phyloP scores from a whole-genome alignment of 331 rosid species.

The Pyrus hybrid region DNA sequence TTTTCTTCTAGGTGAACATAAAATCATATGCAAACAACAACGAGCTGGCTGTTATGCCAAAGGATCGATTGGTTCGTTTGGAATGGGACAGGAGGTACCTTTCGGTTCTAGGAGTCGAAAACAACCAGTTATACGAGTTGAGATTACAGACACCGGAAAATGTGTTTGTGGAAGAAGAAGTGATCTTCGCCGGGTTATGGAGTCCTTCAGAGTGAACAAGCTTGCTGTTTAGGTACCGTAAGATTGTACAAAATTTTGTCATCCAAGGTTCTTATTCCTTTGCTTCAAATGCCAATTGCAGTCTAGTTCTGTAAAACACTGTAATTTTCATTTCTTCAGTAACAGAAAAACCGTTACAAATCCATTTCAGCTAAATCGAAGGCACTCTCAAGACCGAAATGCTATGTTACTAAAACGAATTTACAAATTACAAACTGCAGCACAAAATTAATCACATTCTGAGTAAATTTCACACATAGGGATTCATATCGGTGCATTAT shows the following conservation, averaged over 20 bases:
- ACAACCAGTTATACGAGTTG: conserved; percentile 72
- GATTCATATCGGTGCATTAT: background rate
- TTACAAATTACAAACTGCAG: conserved; percentile 2
- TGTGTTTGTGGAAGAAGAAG: conserved; percentile 67
- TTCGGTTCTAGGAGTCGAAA: conserved; percentile 93
- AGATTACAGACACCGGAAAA: conserved; percentile 87
- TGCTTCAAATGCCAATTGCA: background rate
- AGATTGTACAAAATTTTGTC: background rate
- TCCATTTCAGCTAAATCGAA: background rate
- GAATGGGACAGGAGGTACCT: conserved; percentile 92
- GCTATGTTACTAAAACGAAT: background rate
- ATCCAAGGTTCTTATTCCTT: background rate
- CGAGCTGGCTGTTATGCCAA: conserved; percentile 91
- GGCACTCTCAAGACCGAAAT: background rate
- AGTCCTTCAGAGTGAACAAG: conserved; percentile 85
- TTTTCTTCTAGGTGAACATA: conserved; percentile 74
- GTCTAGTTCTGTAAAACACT: background rate
- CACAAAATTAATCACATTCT: background rate
- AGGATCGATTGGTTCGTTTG: conserved; percentile 72
- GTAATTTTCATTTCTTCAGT: background rate
- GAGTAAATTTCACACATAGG: background rate
- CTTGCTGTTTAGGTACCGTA: conserved; percentile 24
- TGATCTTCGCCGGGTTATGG: conserved; percentile 77
- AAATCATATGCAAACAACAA: conserved; percentile 89
- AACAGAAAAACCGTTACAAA: background rate